Evolutionary conservation across 169 alveolate genomes (phyloP), one percentile per base, ranked within the genome.

Genomic region (Plasmodium blacklocki): DNA sequence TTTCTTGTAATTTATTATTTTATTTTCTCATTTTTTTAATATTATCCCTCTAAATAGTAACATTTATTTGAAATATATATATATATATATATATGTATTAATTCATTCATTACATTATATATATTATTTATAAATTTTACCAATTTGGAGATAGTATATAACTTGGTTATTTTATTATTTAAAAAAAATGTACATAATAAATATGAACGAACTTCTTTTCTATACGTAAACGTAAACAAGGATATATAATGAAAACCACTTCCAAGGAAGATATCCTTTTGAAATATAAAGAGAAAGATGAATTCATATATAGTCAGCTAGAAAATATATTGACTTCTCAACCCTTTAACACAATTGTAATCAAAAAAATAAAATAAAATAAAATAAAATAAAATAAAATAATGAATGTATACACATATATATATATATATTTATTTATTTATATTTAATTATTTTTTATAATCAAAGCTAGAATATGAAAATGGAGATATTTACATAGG

Each of bases 401-500:
- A 54, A 15, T 15, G 63, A 54, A 54, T 15, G 14, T 54, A 15
- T 54, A n/a, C 15, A n/a, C 19, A 9, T 52, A 4, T 32, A 32
- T 32, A 32, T 32, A 32, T 32, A 5, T 32, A 4, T 32, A 5
- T 32, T 18, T 60, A 60, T 9, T 18, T 4, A 8, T 59, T 59
- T 32, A 12, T 14, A 4, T 66, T 18, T 63, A 58, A 49, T 15
- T 50, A 19, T 56, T 75, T 64, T 50, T 47, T 18, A 5, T 29
- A 14, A n/a, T 23, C 56, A 76, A 62, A 76, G 89, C n/a, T 68
- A 32, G 91, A 83, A 83, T 83, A 83, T 29, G 73, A 68, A 67
- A 70, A 83, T 83, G 91, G 91, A 23, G 83, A 83, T 32, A 59
- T 68, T 18, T 83, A 83, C 62, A 58, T 83, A 56, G 91, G 91